Base-by-base conservation (phyloP, 148 eudicot genomes). In the Dysphania ambrosioides region DNA sequence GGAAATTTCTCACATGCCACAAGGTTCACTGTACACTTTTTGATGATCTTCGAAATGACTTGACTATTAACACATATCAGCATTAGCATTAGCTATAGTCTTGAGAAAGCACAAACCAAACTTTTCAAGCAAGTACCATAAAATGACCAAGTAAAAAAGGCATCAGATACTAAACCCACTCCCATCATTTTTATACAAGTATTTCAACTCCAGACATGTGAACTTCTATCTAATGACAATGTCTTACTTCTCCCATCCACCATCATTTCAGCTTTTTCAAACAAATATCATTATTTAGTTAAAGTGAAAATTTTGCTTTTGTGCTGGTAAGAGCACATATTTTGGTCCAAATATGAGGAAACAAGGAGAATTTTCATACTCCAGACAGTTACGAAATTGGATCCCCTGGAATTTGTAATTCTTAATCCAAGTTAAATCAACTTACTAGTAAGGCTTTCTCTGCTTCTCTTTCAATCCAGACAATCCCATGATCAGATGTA, bases 391-490 rank as follows among this genome's bases (percentile, higher is more conserved):
- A 5, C 51, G 13, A 18, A 3, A 40, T 27, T 5, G 4, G 67
- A 21, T 44, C 30, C 27, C 21, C 1, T 6, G 24, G 40, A 30
- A 18, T 38, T 27, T 27, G 6, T 11, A 58, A 24, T 24, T 57
- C 19, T 30, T 18, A 4, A 72, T 1, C 2, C n/a, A 0, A 42
- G 7, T 26, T 55, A 6, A 8, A 75, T 66, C 9, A 68, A 49
- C 78, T 80, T 79, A 87, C 90, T 72, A 76, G 75, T 44, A 86
- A 74, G 29, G 97, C 97, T 67, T 83, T 88, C 75, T 86, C 88
- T 64, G 96, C 84, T 75, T 95, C 99, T 82, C 88, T 81, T 80
- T 85, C 88, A 31, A 95, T 95, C 97, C 96, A 92, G 29, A 89
- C 69, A 81, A 95, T 89, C 72, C 79, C 97, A 75, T 95, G 99